Base-by-base conservation (phyloP, 306 rosid genomes). In the Prunus persica region DNA sequence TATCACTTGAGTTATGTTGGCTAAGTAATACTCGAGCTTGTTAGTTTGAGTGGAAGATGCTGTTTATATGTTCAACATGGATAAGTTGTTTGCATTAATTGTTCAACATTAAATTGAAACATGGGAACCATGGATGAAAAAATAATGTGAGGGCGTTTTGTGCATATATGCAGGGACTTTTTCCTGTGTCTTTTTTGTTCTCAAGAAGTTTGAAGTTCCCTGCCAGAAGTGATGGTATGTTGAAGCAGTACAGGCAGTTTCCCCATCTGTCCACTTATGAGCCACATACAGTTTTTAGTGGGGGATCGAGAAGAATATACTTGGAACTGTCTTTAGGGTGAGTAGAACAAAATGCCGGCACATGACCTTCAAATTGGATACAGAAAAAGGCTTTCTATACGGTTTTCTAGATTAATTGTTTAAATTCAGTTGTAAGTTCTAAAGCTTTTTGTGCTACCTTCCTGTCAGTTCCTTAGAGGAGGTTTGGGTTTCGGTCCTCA, bases 291-390 rank as follows among this genome's bases (percentile, higher is more conserved):
- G 71, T 80, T 68, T 82, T 82, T 43, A 76, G 73, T 22, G 60
- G 81, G 57, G 93, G 88, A 55, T 78, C 78, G 22, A 84, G 93
- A 72, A 89, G 98, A 86, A 81, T 91, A 69, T 79, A 85, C 85
- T 83, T 95, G 89, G 93, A 92, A 83, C 87, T 92, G 79, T 89
- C 85, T 78, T 81, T 92, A 79, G 99, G 99, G 99, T 95, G 86
- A 88, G 98, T 83, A 47, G 54, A 79, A 58, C 65, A 63, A 62
- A 52, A 60, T 71, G 58, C 82, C 43, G 58, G 43, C 43, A 41
- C 54, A 38, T 41, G 68, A 30, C 25, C 56, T 73, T 24, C 38
- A 28, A 38, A 52, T 25, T 76, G 3, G 63, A 38, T 19, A 45
- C 30, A 34, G 64, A 46, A 58, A 38, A 54, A 41, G 14, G 41